phyloP scores from a whole-genome alignment of 2,329 filamentous ascomycete species.

The Fusarium foetens region DNA sequence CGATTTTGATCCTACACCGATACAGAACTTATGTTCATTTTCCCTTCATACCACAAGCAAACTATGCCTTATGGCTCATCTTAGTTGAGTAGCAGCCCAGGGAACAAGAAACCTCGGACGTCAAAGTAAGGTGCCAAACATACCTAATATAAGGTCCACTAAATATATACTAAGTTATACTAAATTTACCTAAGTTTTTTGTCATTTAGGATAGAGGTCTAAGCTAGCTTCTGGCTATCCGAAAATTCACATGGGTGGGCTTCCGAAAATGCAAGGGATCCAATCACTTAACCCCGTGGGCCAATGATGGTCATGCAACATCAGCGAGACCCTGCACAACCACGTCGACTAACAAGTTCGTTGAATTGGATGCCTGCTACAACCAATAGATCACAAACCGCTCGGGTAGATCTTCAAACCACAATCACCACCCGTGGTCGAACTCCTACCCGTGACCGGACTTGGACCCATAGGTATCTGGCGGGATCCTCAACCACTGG shows the following conservation, averaged over 20 bases:
- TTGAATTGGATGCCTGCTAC: constrained; percentile 1
- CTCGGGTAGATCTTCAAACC: not conserved
- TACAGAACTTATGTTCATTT: not conserved
- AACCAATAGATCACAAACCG: constrained; percentile 22
- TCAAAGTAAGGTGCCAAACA: not conserved
- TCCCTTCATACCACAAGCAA: not conserved
- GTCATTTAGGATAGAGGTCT: not conserved
- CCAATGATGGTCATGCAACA: constrained; percentile 15
- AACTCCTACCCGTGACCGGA: not conserved
- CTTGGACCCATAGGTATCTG: not conserved
- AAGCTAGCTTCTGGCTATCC: not conserved
- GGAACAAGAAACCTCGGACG: not conserved
- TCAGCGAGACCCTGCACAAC: not conserved
- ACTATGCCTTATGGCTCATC: not conserved
- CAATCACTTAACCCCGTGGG: constrained; percentile 37
- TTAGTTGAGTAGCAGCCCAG: not conserved
- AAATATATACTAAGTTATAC: not conserved
- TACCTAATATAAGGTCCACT: not conserved
- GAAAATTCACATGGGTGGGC: constrained; percentile 8
- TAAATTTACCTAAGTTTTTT: not conserved
- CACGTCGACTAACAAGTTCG: constrained; percentile 2
- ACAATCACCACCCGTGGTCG: not conserved
- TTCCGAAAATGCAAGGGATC: constrained; percentile 24
- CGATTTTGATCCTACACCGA: not conserved
- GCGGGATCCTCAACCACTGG: constrained; percentile 27